Base-by-base conservation (phyloP, 2,329 filamentous ascomycete genomes). In the Claviceps maximensis region DNA sequence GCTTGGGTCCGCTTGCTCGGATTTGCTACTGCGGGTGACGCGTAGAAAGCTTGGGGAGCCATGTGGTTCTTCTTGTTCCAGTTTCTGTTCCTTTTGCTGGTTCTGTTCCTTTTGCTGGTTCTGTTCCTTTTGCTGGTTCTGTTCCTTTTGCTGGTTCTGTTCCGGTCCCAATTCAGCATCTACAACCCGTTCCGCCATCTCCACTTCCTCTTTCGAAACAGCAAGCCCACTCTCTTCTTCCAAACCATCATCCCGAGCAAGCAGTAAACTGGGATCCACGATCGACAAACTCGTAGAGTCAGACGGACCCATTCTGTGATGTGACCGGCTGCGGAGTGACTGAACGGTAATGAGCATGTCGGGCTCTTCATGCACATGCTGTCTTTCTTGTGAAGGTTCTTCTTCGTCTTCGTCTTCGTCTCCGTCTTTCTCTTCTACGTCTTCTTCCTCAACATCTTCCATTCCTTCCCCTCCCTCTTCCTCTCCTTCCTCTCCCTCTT, bases 321-420 rank as follows among this genome's bases (percentile, higher is more conserved):
- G 63, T 31, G 58, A 58, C 25, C 61, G 61, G 55, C 63, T 64
- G 33, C 66, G 65, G 27, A 66, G 58, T 17, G 64, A 62, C 49
- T 64, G 63, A 38, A 60, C 59, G 10, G 61, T 61, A 47, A 63
- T 63, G 40, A 58, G 51, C n/a, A 59, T 48, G 15, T 67, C 65
- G 6, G 57, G 52, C 50, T 56, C 56, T 41, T 55, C 56, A 44
- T 55, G 55, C 27, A 19, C 49, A 53, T 54, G 23, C 15, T 29
- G 21, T 4, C n/a, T n/a, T 12, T 31, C 40, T 23, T 36, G 27
- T 4, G 47, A 49, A 4, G 25, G 19, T 2, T 38, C 31, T 49
- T 15, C 45, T 12, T 45, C 45, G 13, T 3, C 17, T 19, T n/a
- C 38, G 2, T 8, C 7, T 4, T 41, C 2, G n/a, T 41, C 38